Evolutionary conservation across 2,329 filamentous ascomycete species (phyloP), one percentile per base, ranked within the genome.

Genomic region (Fusarium vanettenii): DNA sequence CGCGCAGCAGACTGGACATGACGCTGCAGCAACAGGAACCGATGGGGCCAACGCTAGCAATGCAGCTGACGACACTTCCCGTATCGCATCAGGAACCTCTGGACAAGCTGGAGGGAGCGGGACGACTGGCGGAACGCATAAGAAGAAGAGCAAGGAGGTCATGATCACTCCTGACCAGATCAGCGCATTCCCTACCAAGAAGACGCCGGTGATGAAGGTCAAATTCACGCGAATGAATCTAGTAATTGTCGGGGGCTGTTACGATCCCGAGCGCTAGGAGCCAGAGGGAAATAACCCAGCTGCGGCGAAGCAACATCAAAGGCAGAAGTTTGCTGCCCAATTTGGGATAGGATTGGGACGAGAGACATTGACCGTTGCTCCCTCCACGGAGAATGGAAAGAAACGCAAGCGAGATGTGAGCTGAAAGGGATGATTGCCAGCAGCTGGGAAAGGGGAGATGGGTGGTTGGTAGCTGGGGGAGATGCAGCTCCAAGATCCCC

Each of bases 191-290:
- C 92, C 95, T 1, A 98, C 97, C 5, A 99, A 99, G 89, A 98
- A 97, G 85, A 96, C 93, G 18, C 95, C 96, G 0, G 94, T 98
- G 13, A 94, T 97, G 84, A 97, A 96, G 84, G 95, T 97, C 64
- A 91, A 93, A 79, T 98, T 98, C 79, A 98, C 97, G 5, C 89
- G 95, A 70, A 98, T 98, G 94, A 99, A 99, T 81, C 84, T 98
- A 75, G 93, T 98, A 14, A 87, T 98, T 71, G 95, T 95, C 25
- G 95, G 94, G 56, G 95, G 95, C 27, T 92, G 90, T 79, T 92
- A 91, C 77, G 88, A 91, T 62, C 87, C 89, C 41, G 87, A 89
- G 74, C 82, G 84, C 69, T 86, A 84, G 80, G 73, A 76, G 61
- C 69, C 56, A 52, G 57, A 64, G 66, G 72, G 66, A 67, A 20